These are phyloP conservation scores for Eimeria falciformis DNA, from an alignment of 169 alveolate genomes.

Conservation along the genomic window DNA sequence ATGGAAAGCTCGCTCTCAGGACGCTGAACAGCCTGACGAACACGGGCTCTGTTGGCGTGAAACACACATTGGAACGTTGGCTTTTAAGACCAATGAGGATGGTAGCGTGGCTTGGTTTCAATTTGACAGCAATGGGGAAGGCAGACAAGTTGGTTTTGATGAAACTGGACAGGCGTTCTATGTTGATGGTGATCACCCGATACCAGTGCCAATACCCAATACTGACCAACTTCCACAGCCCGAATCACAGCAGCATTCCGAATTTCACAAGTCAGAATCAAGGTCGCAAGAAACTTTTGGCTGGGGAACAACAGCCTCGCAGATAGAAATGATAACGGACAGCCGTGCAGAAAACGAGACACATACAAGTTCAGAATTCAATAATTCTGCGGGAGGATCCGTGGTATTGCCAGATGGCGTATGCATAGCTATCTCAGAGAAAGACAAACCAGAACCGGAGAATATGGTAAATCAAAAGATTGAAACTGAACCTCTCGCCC, in stretches of 20 bases:
- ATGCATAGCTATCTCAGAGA: no score
- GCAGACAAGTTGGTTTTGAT: neutral
- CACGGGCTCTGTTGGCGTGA: slow-evolving; percentile 21
- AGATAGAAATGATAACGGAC: neutral
- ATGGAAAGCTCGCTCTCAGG: slow-evolving; percentile 2
- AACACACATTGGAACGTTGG: neutral
- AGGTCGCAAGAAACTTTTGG: neutral
- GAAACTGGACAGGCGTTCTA: slow-evolving; percentile 2
- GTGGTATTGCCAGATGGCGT: no score
- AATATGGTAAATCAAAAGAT: no score
- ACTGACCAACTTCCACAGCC: neutral
- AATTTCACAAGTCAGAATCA: neutral
- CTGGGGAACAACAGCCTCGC: neutral
- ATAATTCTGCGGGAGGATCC: neutral
- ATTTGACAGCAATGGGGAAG: neutral
- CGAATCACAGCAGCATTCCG: neutral
- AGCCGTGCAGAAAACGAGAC: neutral
- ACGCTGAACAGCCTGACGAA: neutral
- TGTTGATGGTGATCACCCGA: neutral
- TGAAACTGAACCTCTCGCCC: no score
- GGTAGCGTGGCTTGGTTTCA: neutral
- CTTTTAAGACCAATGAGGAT: neutral
- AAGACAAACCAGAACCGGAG: no score
- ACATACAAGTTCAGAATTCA: neutral
- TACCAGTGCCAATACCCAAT: neutral